Percentiles rank a stretch among this genome's conserved stretches.
These are phyloP conservation scores for Podospora appendiculata DNA, from an alignment of 495 filamentous ascomycete genomes.

Conservation along the genomic window DNA sequence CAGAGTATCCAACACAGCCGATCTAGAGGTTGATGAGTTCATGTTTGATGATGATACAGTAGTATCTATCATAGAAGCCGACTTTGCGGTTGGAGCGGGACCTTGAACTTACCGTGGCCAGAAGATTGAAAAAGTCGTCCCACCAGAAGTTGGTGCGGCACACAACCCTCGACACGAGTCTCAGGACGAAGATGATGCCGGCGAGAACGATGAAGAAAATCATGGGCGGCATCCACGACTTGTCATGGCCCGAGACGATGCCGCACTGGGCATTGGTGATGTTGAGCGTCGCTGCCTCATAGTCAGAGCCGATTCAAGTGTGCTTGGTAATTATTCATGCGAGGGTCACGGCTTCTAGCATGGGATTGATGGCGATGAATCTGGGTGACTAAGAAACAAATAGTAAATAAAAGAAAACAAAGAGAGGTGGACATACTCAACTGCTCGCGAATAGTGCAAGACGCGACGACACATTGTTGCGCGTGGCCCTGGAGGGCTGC, in stretches of 20 bases:
- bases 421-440: neutral
- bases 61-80: no score
- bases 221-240: neutral
- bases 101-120: neutral
- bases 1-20: neutral
- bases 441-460: neutral
- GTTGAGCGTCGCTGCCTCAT: neutral
- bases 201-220: neutral
- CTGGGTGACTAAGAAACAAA: no score
- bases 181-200: neutral
- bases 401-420: neutral
- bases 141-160: neutral
- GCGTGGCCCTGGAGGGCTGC: neutral
- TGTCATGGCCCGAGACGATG: neutral
- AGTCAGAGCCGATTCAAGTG: no score
- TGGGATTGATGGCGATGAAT: no score
- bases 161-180: neutral
- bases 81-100: neutral
- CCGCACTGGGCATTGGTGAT: neutral
- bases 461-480: neutral
- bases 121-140: neutral
- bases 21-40: neutral
- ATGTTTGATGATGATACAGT: no score
- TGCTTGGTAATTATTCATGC: no score
- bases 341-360: no score